Evolutionary conservation across 1,284 basidiomycete genomes (phyloP).

Genomic region (Ganoderma lucidum): DNA sequence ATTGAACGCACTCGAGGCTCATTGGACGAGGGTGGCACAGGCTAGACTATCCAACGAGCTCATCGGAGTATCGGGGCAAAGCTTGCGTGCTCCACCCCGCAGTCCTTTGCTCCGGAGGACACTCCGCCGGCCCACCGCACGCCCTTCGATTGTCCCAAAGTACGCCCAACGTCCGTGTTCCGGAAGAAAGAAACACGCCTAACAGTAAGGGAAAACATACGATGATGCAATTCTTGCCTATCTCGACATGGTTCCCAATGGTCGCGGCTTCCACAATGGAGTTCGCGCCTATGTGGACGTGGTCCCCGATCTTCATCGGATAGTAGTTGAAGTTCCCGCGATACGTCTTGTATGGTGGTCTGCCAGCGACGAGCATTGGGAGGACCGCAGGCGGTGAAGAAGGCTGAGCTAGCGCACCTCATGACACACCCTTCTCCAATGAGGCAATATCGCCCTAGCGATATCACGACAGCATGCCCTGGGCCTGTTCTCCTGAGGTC

Average conservation of each 20-base stretch:
- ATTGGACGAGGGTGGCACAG: no score
- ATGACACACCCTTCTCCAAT: constrained; percentile 91
- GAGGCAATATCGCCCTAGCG: constrained; percentile 91
- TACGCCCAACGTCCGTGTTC: background rate
- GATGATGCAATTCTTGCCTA: constrained; percentile 95
- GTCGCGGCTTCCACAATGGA: constrained; percentile 93
- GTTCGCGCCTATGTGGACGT: constrained; percentile 91
- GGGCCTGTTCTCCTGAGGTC: constrained; percentile 87
- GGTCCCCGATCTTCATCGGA: constrained; percentile 96
- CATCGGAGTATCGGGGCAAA: no score
- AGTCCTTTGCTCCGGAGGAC: background rate
- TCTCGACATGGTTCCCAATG: constrained; percentile 94
- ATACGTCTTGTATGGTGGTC: constrained; percentile 90
- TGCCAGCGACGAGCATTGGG: constrained; percentile 36
- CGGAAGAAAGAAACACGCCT: background rate
- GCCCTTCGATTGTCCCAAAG: background rate
- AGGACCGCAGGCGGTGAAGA: background rate
- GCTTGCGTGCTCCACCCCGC: background rate
- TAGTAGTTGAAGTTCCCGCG: constrained; percentile 96
- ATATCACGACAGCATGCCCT: constrained; percentile 92
- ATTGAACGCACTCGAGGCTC: background rate
- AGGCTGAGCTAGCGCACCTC: constrained; percentile 58
- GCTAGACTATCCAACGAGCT: no score
- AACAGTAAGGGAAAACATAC: constrained; percentile 54
- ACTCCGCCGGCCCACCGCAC: background rate